Percentiles rank a stretch among this genome's conserved stretches.
Evolutionary conservation across 2,329 filamentous ascomycete genomes (phyloP).

Genomic region (Sarocladium strictum): DNA sequence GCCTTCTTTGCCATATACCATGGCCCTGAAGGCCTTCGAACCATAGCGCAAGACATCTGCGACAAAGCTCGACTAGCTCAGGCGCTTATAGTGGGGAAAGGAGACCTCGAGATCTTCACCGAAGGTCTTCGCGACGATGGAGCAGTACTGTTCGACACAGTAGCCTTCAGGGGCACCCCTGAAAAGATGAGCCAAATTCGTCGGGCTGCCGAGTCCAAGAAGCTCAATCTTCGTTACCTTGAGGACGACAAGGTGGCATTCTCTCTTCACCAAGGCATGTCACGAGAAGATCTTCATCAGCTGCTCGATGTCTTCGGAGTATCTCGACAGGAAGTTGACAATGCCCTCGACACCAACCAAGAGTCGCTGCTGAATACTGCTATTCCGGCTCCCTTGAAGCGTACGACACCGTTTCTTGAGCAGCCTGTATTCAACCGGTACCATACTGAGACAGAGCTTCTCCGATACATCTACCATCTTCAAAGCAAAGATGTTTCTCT

Average conservation of each 20-base stretch:
- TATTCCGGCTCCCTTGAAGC: constrained; percentile 57
- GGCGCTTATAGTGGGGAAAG: constrained; percentile 39
- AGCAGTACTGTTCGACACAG: constrained; percentile 70
- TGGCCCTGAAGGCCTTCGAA: constrained; percentile 76
- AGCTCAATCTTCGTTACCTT: constrained; percentile 23
- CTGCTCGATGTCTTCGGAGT: constrained; percentile 21
- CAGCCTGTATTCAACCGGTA: constrained; percentile 93
- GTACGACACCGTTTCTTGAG: constrained; percentile 71
- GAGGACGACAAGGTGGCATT: constrained; percentile 25
- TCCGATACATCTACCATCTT: constrained; percentile 88
- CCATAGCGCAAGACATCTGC: constrained; percentile 73
- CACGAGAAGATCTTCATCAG: constrained; percentile 16
- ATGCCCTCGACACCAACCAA: constrained; percentile 17
- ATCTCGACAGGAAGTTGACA: constrained; percentile 18
- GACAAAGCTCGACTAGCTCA: constrained; percentile 63
- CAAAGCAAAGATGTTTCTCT: constrained; percentile 92
- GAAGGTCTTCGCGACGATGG: constrained; percentile 50
- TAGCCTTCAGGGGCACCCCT: constrained; percentile 52
- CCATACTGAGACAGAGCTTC: constrained; percentile 89
- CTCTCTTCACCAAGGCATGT: constrained; percentile 23
- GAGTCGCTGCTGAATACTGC: constrained; percentile 20
- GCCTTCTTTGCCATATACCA: constrained; percentile 94
- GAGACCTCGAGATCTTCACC: constrained; percentile 53
- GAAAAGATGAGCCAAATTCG: constrained; percentile 16
- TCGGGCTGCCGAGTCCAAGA: constrained; percentile 9